Evolutionary conservation across 306 rosid genomes (phyloP), one percentile per base, ranked within the genome.

Genomic region (Carpinus viminea): DNA sequence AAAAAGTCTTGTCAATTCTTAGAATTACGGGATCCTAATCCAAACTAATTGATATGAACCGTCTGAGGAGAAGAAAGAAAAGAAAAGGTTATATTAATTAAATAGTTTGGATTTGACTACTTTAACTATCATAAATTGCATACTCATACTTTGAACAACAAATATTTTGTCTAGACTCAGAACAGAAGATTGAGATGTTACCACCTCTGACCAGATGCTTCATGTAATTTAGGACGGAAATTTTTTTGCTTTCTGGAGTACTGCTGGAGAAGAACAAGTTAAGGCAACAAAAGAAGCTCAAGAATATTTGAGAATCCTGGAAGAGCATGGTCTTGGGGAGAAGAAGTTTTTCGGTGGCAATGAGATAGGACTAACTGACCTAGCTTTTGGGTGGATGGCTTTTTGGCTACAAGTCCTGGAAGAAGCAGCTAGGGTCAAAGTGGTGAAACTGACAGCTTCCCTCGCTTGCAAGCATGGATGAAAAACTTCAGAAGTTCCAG

Each of bases 321-420:
- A 79, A 66, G 78, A 79, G 2, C 83, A 79, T 17, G 43, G 78
- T 41, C 18, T 79, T 52, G 73, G 78, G 3, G 80, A 64, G 38
- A 76, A 76, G 68, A 60, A 70, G 26, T 66, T 47, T 50, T 82
- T 77, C 3, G 85, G 82, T 20, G 85, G 85, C 51, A 78, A 78
- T 45, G 50, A 48, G 17, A 73, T 82, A 34, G 80, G 80, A 48
- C 74, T 83, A 17, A 21, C 53, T 41, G 86, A 83, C 76, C 48
- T 69, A 20, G 70, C 82, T 4, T 38, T 77, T 48, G 85, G 82
- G 20, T 10, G 66, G 51, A 10, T 77, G 11, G 76, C 73, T 45
- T 74, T 24, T 24, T 83, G 79, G 83, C 26, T 78, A 7, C 69
- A 62, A 74, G 43, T 51, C 65, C 0, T 26, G 21, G 74, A 74